Conservation (phyloP, 176 grass and related monocot genomes). For the Aegilops tauschii region DNA sequence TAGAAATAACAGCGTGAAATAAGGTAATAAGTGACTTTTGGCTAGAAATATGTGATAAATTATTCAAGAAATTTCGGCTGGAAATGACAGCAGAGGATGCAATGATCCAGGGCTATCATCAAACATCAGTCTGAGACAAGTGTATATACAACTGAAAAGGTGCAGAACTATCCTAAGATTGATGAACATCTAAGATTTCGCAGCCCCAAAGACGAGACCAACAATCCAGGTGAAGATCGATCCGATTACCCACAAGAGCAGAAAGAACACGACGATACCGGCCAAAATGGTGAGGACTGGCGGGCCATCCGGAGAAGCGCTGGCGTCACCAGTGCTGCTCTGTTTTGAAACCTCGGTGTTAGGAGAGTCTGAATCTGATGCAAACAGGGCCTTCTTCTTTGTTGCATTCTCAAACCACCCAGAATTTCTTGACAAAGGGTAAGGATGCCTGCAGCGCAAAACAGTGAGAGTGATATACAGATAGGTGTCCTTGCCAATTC, state of each 20-base stretch:
- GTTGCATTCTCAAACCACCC: conserved; percentile 15
- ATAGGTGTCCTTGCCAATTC: background rate
- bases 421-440: background rate
- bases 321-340: conserved; percentile 14
- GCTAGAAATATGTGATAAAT: background rate
- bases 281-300: conserved; percentile 67
- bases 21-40: too few species aligned
- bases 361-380: conserved; percentile 37
- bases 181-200: conserved; percentile 41
- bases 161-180: background rate
- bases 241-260: conserved; percentile 52
- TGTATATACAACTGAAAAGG: conserved; percentile 25
- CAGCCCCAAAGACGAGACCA: conserved; percentile 52
- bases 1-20: background rate
- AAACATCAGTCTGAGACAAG: background rate
- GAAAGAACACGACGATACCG: conserved; percentile 59
- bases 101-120: background rate
- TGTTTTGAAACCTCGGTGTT: background rate
- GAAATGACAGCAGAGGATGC: background rate
- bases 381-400: conserved; percentile 32
- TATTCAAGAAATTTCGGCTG: background rate
- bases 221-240: conserved; percentile 64
- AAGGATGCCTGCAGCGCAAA: conserved; percentile 14
- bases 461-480: background rate
- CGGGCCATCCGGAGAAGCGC: conserved; percentile 41